Evolutionary conservation across 208 protist genomes (phyloP).

Genomic region (Crithidia thermophila): DNA sequence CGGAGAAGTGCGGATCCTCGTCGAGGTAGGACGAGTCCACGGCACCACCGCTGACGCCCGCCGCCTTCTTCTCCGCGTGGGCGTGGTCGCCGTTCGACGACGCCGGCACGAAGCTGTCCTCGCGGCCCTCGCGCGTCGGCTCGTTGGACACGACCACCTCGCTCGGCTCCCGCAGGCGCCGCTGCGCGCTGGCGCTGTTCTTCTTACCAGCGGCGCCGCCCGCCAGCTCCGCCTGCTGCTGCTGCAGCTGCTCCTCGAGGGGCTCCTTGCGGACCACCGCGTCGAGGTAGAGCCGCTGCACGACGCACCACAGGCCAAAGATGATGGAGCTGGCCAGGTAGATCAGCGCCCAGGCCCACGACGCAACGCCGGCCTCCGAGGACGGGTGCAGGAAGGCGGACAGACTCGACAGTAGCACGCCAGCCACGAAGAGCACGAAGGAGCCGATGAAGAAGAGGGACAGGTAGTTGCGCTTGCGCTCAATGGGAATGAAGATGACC

Average conservation of each 20-base stretch:
- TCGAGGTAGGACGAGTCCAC: conserved; percentile 2
- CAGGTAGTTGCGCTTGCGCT: conserved; percentile 74
- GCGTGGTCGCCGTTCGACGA: background rate
- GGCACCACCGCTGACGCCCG: background rate
- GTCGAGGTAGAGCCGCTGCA: conserved; percentile 84
- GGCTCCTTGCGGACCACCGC: conserved; percentile 38
- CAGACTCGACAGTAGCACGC: conserved; percentile 61
- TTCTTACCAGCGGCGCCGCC: background rate
- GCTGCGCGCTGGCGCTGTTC: no score
- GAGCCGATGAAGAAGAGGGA: conserved; percentile 70
- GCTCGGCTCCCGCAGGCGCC: no score
- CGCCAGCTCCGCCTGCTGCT: background rate
- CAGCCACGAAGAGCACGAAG: conserved; percentile 67
- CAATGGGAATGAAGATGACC: conserved; percentile 67
- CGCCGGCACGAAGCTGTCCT: background rate
- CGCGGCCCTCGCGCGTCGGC: background rate
- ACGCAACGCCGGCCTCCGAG: conserved; percentile 18
- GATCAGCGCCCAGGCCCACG: conserved; percentile 66
- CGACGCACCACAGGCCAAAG: conserved; percentile 81
- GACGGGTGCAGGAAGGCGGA: conserved; percentile 46
- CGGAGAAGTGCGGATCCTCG: conserved; percentile 9
- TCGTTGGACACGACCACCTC: no score
- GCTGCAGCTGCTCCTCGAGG: conserved; percentile 4
- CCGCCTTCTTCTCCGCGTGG: background rate
- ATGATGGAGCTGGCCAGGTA: conserved; percentile 75